Evolutionary conservation across 75 land plant genomes (phyloP).

Genomic region (Cryptomeria japonica): DNA sequence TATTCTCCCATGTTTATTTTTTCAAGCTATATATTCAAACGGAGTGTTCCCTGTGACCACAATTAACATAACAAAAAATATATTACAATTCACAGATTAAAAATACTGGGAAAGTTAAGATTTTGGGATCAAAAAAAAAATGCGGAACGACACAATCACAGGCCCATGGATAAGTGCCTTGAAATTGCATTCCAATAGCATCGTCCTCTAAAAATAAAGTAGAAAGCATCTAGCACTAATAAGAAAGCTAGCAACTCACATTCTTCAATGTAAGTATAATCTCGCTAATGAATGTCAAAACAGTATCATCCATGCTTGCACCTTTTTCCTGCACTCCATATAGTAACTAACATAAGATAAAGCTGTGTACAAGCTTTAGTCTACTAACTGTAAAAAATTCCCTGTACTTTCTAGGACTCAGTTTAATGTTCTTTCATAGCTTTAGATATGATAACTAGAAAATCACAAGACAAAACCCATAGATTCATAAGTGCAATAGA

Average conservation of each 20-base stretch:
- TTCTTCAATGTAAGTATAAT: conserved; percentile 84
- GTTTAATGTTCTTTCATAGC: background rate
- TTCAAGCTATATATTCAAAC: no score
- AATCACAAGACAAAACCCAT: background rate
- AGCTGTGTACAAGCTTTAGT: background rate
- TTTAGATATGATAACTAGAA: background rate
- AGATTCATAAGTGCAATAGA: background rate
- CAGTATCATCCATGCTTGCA: conserved; percentile 25
- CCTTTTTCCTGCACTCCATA: background rate
- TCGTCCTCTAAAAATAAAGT: background rate
- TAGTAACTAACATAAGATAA: conserved; percentile 13
- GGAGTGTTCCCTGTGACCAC: no score
- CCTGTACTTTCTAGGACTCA: background rate
- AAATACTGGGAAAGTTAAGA: background rate
- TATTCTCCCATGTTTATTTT: no score
- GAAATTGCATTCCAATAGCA: conserved; percentile 11
- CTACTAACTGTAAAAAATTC: background rate
- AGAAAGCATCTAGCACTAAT: background rate
- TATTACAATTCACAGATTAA: background rate
- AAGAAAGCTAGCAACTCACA: conserved; percentile 29
- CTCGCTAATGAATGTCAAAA: conserved; percentile 70
- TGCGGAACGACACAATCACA: background rate
- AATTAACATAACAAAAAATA: background rate
- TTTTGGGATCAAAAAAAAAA: background rate
- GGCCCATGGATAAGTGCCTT: background rate